These are phyloP conservation scores for Cenchrus americanus DNA, from an alignment of 176 grass and related monocot genomes.

Conservation along the genomic window DNA sequence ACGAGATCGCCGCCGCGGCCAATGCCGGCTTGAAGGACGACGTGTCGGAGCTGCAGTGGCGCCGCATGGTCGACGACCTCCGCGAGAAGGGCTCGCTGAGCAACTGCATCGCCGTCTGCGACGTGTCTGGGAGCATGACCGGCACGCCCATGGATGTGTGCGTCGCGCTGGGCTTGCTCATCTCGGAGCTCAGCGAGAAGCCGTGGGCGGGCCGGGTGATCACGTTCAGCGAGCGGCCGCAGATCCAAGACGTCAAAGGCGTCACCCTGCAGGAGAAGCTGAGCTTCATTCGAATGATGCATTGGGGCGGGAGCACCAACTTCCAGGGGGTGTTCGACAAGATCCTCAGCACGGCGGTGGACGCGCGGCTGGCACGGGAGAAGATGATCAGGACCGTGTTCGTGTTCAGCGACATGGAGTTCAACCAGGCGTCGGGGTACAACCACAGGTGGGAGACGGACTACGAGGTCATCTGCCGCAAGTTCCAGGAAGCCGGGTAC, in stretches of 20 bases:
- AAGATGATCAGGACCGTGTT: constrained; percentile 48
- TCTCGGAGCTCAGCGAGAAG: constrained; percentile 59
- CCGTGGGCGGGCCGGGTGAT: constrained; percentile 55
- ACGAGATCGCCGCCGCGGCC: constrained; percentile 33
- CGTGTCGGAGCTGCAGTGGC: constrained; percentile 57
- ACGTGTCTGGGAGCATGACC: constrained; percentile 42
- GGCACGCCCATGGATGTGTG: constrained; percentile 54
- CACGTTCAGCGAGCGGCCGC: background rate
- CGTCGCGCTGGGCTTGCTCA: constrained; percentile 46
- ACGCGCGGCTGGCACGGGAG: background rate
- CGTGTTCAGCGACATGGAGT: constrained; percentile 96
- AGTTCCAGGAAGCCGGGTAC: constrained; percentile 47
- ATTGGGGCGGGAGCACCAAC: background rate
- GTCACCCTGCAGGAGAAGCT: constrained; percentile 33
- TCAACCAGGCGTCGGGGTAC: constrained; percentile 57
- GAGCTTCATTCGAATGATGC: background rate
- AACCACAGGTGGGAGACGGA: constrained; percentile 47
- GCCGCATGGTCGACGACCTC: constrained; percentile 46
- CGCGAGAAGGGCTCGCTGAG: constrained; percentile 32
- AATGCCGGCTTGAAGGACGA: constrained; percentile 14
- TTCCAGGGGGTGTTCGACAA: constrained; percentile 10
- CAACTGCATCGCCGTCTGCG: constrained; percentile 56
- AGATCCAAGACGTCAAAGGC: constrained; percentile 45
- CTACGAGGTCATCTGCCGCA: constrained; percentile 49
- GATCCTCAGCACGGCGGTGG: background rate